Evolutionary conservation across 2,329 filamentous ascomycete species (phyloP).

Genomic region (Trichoderma simmonsii): DNA sequence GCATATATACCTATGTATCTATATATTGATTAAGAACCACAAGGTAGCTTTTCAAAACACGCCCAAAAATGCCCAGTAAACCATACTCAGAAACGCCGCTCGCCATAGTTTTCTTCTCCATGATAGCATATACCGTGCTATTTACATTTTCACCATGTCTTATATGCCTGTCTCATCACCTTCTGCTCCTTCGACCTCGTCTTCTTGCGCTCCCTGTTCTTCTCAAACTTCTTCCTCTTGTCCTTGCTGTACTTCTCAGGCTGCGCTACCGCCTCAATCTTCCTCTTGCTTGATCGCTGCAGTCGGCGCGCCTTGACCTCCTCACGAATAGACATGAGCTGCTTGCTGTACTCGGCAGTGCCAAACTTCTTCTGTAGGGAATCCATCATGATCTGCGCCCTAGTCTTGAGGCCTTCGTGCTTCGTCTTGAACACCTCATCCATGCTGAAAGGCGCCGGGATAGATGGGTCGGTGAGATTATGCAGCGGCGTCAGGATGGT

Average conservation of each 20-base stretch:
- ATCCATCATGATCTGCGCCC: conserved; percentile 75
- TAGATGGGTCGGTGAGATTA: conserved; percentile 77
- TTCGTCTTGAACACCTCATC: conserved; percentile 66
- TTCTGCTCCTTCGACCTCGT: conserved; percentile 72
- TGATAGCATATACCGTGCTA: not conserved
- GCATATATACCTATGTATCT: not conserved
- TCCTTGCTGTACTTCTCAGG: conserved; percentile 75
- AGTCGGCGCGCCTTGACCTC: conserved; percentile 69
- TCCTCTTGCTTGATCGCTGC: conserved; percentile 76
- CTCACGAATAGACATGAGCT: conserved; percentile 69
- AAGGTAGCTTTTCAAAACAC: not conserved
- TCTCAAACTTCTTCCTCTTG: conserved; percentile 80
- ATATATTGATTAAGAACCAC: not conserved
- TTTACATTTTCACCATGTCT: conserved; percentile 33
- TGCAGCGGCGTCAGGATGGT: conserved; percentile 62
- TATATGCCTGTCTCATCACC: conserved; percentile 69
- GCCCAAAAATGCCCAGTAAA: conserved; percentile 8
- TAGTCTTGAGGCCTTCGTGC: conserved; percentile 68
- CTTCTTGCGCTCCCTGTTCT: conserved; percentile 80
- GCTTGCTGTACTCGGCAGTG: conserved; percentile 71
- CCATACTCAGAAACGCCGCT: conserved; percentile 20
- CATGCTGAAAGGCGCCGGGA: conserved; percentile 66
- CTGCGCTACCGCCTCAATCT: conserved; percentile 79
- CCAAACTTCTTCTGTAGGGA: conserved; percentile 82
- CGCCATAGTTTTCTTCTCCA: not conserved